Base-by-base conservation (phyloP, 1,284 basidiomycete genomes). In the Ganoderma leucocontextum region DNA sequence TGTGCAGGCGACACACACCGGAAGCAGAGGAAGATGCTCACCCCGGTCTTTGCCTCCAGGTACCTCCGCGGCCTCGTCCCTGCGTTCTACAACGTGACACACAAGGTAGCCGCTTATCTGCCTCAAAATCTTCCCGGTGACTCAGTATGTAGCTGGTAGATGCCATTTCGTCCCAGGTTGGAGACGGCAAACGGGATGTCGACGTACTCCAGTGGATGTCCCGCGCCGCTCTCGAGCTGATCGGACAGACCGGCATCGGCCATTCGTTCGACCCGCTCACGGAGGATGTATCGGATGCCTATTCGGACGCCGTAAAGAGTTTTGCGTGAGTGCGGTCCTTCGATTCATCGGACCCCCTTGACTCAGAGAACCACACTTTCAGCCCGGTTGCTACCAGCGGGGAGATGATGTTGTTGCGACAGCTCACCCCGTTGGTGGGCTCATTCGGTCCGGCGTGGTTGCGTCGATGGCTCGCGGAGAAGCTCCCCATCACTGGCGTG, bases 231-330 rank as follows among this genome's bases (percentile, higher is more conserved):
- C 76, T 84, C 38, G 82, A 84, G 70, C 74, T 83, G 25, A 79
- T 82, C 67, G 79, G 80, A 8, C 80, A 81, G 62, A 79, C 78
- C n/a, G 82, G 79, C 1, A 70, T 83, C 10, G 82, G 82, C 0
- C 78, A 82, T 63, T 80, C 81, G 10, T 82, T 83, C 74, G 76
- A 81, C 61, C 75, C 79, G 19, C 75, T 82, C 55, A 74, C 74
- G 7, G 71, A 72, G n/a, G 72, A 79, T 15, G 76, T 74, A 8
- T 68, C 77, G n/a, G 70, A 72, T n/a, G 72, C 76, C 15, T 80
- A 79, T 47, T 70, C 70, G 12, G 71, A 73, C 0, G 75, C 77
- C 0, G 64, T 76, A 9, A 77, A 78, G 65, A 61, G 22, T n/a
- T 74, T 73, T 52, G 36, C 67, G 77, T 78, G 22, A 9, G 74